A percentile compares a stretch with the other conserved stretches of the same genome.
Conservation (phyloP, 768 basidiomycete genomes). For the Gloeophyllum trabeum region DNA sequence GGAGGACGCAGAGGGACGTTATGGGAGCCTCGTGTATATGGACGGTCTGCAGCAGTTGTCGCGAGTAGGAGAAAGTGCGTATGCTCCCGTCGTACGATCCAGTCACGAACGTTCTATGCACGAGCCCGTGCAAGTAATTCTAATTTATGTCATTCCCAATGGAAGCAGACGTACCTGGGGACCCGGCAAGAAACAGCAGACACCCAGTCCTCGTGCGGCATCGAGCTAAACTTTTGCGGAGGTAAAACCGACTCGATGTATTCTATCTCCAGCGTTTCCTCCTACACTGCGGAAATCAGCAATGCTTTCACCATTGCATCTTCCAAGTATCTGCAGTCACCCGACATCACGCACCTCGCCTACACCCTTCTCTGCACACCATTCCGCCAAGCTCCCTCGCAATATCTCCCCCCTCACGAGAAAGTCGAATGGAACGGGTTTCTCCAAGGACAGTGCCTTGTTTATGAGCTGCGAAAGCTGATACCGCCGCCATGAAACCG, state of each 20-base stretch:
- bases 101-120: conserved; percentile 54
- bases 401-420: conserved; percentile 77
- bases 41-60: conserved; percentile 38
- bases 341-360: conserved; percentile 43
- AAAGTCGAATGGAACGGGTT: conserved; percentile 89
- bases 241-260: conserved; percentile 87
- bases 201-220: conserved; percentile 92
- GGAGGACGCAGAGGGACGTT: conserved; percentile 50
- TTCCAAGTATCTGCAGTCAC: neutral
- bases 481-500: conserved; percentile 83
- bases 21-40: conserved; percentile 53
- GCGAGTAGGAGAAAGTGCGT: conserved; percentile 63
- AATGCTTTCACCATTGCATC: neutral
- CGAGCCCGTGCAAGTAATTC: conserved; percentile 4
- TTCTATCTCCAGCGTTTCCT: conserved; percentile 87
- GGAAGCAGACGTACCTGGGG: conserved; percentile 30
- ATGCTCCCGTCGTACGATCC: conserved; percentile 75
- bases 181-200: conserved; percentile 61
- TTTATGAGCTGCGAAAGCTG: conserved; percentile 96
- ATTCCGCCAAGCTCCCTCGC: conserved; percentile 57
- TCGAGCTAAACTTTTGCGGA: conserved; percentile 66
- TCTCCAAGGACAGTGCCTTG: conserved; percentile 69
- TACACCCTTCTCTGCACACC: conserved; percentile 58
- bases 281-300: conserved; percentile 28
- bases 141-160: conserved; percentile 3